Conservation (phyloP, 1,284 basidiomycete species). For the Stygiomarasmius scandens region DNA sequence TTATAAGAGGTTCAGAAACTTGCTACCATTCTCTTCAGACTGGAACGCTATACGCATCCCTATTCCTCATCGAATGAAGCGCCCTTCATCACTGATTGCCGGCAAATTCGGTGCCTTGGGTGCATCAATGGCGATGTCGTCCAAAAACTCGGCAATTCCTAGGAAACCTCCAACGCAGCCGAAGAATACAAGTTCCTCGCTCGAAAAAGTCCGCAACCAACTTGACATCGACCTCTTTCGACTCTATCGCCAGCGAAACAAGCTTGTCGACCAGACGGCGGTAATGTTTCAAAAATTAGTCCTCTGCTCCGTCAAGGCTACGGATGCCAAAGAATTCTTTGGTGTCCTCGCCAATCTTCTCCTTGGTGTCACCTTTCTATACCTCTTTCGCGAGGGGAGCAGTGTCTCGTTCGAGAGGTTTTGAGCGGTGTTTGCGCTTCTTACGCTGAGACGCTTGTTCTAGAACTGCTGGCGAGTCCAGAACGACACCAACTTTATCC, state of each 20-base stretch:
- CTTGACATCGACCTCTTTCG: conserved; percentile 84
- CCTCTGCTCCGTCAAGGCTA: conserved; percentile 84
- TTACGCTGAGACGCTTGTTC: conserved; percentile 62
- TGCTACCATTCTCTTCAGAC: conserved; percentile 55
- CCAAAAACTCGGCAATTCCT: conserved; percentile 73
- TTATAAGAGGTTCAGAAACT: conserved; percentile 60
- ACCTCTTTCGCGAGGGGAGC: conserved; percentile 47
- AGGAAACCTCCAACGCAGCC: conserved; percentile 66
- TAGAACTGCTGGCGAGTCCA: conserved; percentile 33
- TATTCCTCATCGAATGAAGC: conserved; percentile 66
- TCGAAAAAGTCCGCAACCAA: conserved; percentile 74
- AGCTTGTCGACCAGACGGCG: conserved; percentile 75
- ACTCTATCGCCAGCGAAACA: conserved; percentile 71
- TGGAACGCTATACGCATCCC: conserved; percentile 57
- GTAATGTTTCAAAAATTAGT: conserved; percentile 76
- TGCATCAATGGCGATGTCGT: conserved; percentile 88
- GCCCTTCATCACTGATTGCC: conserved; percentile 72
- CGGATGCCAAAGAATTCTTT: conserved; percentile 79
- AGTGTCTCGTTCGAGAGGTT: conserved; percentile 37
- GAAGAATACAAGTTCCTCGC: conserved; percentile 55
- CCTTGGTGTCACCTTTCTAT: conserved; percentile 72
- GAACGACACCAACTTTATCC: conserved; percentile 52
- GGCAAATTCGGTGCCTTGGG: conserved; percentile 84
- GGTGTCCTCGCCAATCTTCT: conserved; percentile 80
- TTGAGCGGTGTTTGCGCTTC: conserved; percentile 57